These are phyloP conservation scores for Globisporangium alternatum DNA, from an alignment of 352 stramenopile species.

Conservation along the genomic window DNA sequence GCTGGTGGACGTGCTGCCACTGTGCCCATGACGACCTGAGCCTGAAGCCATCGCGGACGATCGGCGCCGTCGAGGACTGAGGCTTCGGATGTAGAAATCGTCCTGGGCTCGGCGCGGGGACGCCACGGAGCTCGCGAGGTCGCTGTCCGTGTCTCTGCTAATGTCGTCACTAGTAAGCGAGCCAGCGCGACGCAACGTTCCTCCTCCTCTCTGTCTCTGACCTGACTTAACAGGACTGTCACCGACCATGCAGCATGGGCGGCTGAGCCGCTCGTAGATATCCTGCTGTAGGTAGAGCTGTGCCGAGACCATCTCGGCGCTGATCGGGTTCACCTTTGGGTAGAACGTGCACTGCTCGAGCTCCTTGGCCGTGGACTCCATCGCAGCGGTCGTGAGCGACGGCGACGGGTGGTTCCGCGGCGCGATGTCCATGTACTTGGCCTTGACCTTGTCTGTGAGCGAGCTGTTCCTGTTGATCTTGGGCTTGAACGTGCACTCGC, in stretches of 20 bases:
- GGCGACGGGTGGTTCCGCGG: constrained; percentile 27
- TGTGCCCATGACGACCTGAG: constrained; percentile 6
- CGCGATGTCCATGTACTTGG: constrained; percentile 69
- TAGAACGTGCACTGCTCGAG: constrained; percentile 76
- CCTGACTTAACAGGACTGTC: constrained; percentile 14
- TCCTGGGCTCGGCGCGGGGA: constrained; percentile 41
- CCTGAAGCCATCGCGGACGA: constrained; percentile 14
- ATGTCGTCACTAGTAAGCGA: constrained; percentile 21
- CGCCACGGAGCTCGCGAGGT: constrained; percentile 12
- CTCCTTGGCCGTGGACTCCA: constrained; percentile 58
- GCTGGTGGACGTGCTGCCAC: not conserved
- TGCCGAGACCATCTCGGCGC: constrained; percentile 73
- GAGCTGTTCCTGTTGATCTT: constrained; percentile 47
- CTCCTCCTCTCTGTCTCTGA: constrained; percentile 7
- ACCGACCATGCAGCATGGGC: constrained; percentile 31
- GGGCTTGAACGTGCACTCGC: constrained; percentile 74
- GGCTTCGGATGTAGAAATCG: constrained; percentile 45
- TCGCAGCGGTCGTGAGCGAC: constrained; percentile 46
- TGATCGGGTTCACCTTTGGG: constrained; percentile 75
- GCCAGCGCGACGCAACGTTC: constrained; percentile 14
- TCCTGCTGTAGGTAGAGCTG: constrained; percentile 85
- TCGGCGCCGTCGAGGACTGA: constrained; percentile 13
- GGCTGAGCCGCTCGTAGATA: constrained; percentile 82
- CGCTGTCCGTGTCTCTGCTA: constrained; percentile 21
- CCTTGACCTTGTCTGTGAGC: constrained; percentile 53